Evolutionary conservation across 345 rosid genomes (phyloP).

Genomic region (Gossypium turneri): DNA sequence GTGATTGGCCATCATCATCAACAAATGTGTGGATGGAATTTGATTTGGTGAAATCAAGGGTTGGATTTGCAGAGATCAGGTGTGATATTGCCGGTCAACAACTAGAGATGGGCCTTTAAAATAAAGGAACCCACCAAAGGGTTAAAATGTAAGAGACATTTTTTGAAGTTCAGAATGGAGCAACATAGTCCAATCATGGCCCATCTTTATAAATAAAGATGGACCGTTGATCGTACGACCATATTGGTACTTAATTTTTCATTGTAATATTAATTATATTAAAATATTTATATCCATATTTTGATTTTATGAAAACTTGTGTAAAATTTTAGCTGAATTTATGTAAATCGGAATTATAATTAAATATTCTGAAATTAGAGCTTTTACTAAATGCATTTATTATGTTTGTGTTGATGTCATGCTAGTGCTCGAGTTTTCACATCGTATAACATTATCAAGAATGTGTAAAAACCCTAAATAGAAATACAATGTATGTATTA

Average conservation of each 20-base stretch:
- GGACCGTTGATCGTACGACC: slow-evolving; percentile 1
- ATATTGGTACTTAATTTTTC: not conserved
- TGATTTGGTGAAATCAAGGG: slow-evolving; percentile 67
- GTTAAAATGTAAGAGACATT: too few species aligned
- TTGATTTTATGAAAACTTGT: not conserved
- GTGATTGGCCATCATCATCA: slow-evolving; percentile 87
- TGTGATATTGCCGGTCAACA: slow-evolving; percentile 63
- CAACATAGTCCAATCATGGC: slow-evolving; percentile 5
- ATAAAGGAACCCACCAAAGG: not conserved
- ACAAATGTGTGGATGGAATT: slow-evolving; percentile 79
- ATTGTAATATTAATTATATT: not conserved
- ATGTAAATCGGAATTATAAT: too few species aligned
- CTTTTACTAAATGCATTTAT: too few species aligned
- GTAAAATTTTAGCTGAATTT: too few species aligned
- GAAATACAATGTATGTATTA: not conserved
- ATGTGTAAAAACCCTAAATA: not conserved
- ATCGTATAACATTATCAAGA: not conserved
- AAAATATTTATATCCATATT: not conserved
- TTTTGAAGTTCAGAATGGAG: not conserved
- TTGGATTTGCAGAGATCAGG: slow-evolving; percentile 55
- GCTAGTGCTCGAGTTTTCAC: not conserved
- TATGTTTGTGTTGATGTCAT: not conserved
- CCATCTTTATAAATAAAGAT: not conserved
- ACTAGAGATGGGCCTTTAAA: slow-evolving; percentile 24
- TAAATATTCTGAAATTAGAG: too few species aligned